Percentiles rank a stretch among this genome's conserved stretches.
These are phyloP conservation scores for Acaromyces ingoldii DNA, from an alignment of 1,284 basidiomycete species.

Conservation along the genomic window DNA sequence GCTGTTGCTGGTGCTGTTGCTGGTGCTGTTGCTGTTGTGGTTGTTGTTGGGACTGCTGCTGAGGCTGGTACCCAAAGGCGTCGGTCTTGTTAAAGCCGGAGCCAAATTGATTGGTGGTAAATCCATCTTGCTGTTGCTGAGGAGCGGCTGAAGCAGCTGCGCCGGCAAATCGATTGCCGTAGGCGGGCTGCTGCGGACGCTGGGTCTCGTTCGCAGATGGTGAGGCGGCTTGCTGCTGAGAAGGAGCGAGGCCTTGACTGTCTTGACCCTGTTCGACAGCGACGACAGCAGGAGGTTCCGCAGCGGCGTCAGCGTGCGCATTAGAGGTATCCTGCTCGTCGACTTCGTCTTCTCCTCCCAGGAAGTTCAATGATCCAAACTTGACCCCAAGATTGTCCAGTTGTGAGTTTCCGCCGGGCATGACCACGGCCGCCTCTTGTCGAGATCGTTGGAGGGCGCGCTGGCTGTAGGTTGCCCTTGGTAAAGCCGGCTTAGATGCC, in stretches of 20 bases:
- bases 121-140: slow-evolving; percentile 10
- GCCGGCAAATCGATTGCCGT: slow-evolving; percentile 10
- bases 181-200: slow-evolving; percentile 1
- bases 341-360: slow-evolving; percentile 31
- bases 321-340: background rate
- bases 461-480: slow-evolving; percentile 18
- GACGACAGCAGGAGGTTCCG: background rate
- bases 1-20: background rate
- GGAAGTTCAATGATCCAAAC: slow-evolving; percentile 49
- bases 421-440: slow-evolving; percentile 46
- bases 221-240: background rate
- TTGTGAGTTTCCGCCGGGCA: slow-evolving; percentile 41
- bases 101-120: background rate
- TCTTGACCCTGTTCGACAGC: background rate
- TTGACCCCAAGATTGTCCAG: slow-evolving; percentile 48
- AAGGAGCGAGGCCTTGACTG: background rate
- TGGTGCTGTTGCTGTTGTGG: slow-evolving; percentile 6
- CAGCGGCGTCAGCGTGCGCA: slow-evolving; percentile 12
- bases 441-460: slow-evolving; percentile 37
- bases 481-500: slow-evolving; percentile 21
- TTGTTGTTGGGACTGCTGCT: slow-evolving; percentile 8
- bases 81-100: background rate
- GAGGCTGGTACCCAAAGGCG: slow-evolving; percentile 5
- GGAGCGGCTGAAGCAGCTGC: slow-evolving; percentile 1
- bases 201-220: background rate